phyloP scores from a whole-genome alignment of 148 eudicot genomes.

The Dysphania ambrosioides region DNA sequence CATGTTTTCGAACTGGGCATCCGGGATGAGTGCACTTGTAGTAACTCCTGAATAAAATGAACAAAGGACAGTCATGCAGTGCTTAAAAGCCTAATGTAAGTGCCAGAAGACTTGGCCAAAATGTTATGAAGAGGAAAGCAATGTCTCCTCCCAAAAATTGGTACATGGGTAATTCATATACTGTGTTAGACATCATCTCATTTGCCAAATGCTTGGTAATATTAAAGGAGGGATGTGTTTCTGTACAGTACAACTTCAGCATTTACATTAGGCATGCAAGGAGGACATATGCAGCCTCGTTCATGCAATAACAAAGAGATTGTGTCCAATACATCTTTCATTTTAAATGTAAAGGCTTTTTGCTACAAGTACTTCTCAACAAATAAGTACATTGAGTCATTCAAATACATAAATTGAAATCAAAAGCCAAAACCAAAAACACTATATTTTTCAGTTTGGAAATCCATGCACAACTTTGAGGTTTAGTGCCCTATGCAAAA shows the following conservation, averaged over 20 bases:
- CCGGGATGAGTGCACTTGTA: slow-evolving; percentile 92
- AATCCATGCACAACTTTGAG: no score
- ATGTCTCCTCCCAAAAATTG: not conserved
- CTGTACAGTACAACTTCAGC: no score
- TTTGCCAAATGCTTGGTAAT: no score
- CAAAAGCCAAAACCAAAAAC: no score
- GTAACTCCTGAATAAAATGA: slow-evolving; percentile 71
- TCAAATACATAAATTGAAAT: no score
- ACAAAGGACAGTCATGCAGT: not conserved
- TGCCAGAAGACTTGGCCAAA: not conserved
- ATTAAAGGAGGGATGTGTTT: no score
- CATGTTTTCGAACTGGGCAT: slow-evolving; percentile 93
- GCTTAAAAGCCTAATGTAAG: not conserved
- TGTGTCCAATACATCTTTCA: not conserved
- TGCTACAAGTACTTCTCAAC: no score
- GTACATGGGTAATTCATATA: not conserved
- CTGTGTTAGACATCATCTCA: no score
- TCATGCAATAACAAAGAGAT: not conserved
- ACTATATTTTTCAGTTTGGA: not conserved
- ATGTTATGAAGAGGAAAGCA: not conserved
- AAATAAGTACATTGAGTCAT: no score
- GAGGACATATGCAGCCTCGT: not conserved
- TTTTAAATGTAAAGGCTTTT: not conserved
- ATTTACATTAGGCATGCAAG: no score
- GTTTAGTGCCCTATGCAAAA: no score